A percentile compares a stretch with the other conserved stretches of the same genome.
phyloP scores from a whole-genome alignment of 2,329 filamentous ascomycete species.

The Saccharata proteae region DNA sequence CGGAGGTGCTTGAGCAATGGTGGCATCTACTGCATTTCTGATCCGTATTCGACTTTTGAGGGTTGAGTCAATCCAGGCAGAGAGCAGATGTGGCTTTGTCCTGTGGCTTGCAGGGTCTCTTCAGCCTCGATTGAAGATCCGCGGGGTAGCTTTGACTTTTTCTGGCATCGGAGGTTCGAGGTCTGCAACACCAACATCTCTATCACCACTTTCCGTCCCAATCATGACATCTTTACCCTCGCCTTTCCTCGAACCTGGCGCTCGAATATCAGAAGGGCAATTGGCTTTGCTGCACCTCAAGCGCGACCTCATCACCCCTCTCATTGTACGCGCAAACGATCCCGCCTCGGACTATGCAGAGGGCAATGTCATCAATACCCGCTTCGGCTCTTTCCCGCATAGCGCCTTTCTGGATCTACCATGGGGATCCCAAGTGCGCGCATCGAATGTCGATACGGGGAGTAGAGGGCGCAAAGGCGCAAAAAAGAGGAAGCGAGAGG shows the following conservation, averaged over 20 bases:
- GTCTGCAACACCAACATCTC: neutral
- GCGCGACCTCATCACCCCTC: constrained; percentile 70
- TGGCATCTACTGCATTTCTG: constrained; percentile 8
- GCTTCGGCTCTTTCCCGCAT: constrained; percentile 66
- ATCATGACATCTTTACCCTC: no score
- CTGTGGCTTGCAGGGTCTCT: no score
- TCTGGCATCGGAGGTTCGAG: constrained; percentile 3
- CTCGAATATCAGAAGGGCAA: constrained; percentile 47
- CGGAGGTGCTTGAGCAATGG: constrained; percentile 7
- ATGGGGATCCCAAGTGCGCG: constrained; percentile 87
- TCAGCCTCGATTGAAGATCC: no score
- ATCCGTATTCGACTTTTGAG: no score
- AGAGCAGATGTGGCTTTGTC: no score
- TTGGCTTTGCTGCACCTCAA: constrained; percentile 82
- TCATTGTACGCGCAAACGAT: constrained; percentile 39
- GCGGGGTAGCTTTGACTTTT: constrained; percentile 8
- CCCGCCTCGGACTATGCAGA: constrained; percentile 29
- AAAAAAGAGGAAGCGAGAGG: constrained; percentile 37
- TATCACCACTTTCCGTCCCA: constrained; percentile 8
- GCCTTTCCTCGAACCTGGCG: constrained; percentile 65
- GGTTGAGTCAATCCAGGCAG: constrained; percentile 5
- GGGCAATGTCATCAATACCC: constrained; percentile 60
- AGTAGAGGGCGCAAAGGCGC: constrained; percentile 59
- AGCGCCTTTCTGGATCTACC: constrained; percentile 51
- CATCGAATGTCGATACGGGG: constrained; percentile 81